Conservation (phyloP, 169 alveolate genomes). For the Plasmodium fragile region DNA sequence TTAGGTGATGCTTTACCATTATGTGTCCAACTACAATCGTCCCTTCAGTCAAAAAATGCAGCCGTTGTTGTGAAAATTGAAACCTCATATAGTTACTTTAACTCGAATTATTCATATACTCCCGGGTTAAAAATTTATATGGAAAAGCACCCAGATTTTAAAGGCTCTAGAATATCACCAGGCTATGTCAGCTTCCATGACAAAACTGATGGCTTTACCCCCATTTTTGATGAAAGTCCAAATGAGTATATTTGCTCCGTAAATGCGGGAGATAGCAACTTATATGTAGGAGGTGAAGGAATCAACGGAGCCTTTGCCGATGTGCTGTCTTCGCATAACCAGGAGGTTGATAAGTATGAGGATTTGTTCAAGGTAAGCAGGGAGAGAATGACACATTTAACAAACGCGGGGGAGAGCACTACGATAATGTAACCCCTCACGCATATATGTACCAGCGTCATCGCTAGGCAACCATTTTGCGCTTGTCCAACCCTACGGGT, state of each 20-base stretch:
- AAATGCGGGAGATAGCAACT: conserved; percentile 79
- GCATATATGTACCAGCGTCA: not conserved
- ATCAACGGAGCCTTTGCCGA: conserved; percentile 79
- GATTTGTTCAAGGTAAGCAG: conserved; percentile 73
- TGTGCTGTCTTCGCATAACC: conserved; percentile 71
- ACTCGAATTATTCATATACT: conserved; percentile 78
- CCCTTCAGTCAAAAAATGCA: conserved; percentile 81
- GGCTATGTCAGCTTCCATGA: conserved; percentile 82
- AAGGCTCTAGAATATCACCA: conserved; percentile 88
- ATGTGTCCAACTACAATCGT: conserved; percentile 83
- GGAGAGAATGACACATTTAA: not conserved
- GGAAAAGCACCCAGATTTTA: conserved; percentile 88
- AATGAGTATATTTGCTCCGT: conserved; percentile 78
- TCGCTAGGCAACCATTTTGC: not conserved
- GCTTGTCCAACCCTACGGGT: not conserved
- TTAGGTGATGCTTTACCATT: conserved; percentile 89
- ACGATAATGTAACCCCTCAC: not conserved
- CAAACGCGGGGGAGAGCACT: not conserved
- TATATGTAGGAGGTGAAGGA: conserved; percentile 78
- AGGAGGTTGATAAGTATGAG: conserved; percentile 78
- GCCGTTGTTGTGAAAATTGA: conserved; percentile 82
- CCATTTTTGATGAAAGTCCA: conserved; percentile 77
- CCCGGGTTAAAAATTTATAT: conserved; percentile 87
- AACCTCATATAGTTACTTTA: conserved; percentile 77
- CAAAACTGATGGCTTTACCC: conserved; percentile 47